phyloP scores from a whole-genome alignment of 306 rosid genomes.

The Cucumis melo region DNA sequence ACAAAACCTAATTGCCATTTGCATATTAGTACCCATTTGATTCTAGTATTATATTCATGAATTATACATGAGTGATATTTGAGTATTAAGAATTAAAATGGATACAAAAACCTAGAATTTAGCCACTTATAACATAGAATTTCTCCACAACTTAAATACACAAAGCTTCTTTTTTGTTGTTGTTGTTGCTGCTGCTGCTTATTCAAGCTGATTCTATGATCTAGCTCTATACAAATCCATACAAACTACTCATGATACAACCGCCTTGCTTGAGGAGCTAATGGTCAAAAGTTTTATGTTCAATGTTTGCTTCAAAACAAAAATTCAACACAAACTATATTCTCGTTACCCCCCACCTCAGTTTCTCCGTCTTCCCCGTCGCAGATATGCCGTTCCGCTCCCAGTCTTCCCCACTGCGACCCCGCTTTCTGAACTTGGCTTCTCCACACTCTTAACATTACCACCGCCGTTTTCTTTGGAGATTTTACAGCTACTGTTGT shows the following conservation, averaged over 20 bases:
- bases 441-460: not conserved
- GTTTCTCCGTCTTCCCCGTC: conserved; percentile 5
- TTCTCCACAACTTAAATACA: not conserved
- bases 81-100: too few relatives aligned
- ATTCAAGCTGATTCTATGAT: conserved; percentile 5
- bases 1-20: too few relatives aligned
- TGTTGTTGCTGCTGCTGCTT: not conserved
- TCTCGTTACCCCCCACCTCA: not conserved
- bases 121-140: not conserved
- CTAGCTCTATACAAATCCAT: conserved; percentile 7
- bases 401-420: not conserved
- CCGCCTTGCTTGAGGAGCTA: not conserved
- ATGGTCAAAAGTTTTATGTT: not conserved
- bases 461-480: not conserved
- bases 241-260: conserved; percentile 3
- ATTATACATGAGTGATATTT: too few relatives aligned
- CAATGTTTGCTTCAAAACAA: not conserved
- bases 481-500: not conserved
- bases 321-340: not conserved
- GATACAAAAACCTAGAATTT: not conserved
- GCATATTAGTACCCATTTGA: too few relatives aligned
- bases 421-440: not conserved
- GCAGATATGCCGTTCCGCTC: not conserved
- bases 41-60: too few relatives aligned
- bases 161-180: not conserved